phyloP scores from a whole-genome alignment of 768 basidiomycete species.

The Boletus rubroflammeus region DNA sequence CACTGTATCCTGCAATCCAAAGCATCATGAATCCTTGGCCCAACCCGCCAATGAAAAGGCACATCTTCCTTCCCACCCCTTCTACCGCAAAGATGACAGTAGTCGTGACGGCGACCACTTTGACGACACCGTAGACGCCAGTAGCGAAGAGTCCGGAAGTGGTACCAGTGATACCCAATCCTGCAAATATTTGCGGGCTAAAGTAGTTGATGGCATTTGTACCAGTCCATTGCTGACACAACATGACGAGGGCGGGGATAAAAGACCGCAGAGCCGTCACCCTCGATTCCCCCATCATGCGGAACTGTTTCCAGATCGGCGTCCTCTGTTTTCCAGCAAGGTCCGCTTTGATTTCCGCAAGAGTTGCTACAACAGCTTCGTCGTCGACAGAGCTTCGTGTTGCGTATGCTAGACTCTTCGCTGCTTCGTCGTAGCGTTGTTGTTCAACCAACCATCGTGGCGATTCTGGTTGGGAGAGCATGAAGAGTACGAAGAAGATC shows the following conservation, averaged over 20 bases:
- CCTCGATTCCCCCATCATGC: slow-evolving; percentile 43
- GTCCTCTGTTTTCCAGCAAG: slow-evolving; percentile 40
- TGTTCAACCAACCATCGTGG: slow-evolving; percentile 56
- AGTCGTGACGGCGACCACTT: slow-evolving; percentile 41
- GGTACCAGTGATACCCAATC: slow-evolving; percentile 44
- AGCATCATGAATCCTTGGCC: slow-evolving; percentile 43
- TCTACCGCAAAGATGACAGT: slow-evolving; percentile 48
- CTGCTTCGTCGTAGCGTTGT: slow-evolving; percentile 40
- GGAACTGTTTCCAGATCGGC: slow-evolving; percentile 36
- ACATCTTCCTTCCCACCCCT: slow-evolving; percentile 45
- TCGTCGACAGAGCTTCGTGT: slow-evolving; percentile 33
- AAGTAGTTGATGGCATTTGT: slow-evolving; percentile 57
- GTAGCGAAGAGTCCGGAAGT: slow-evolving; percentile 47
- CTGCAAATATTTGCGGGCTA: slow-evolving; percentile 48
- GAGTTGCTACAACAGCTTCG: slow-evolving; percentile 32
- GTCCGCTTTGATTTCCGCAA: slow-evolving; percentile 49
- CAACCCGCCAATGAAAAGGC: slow-evolving; percentile 46
- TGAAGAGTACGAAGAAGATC: slow-evolving; percentile 42
- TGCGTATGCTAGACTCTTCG: slow-evolving; percentile 36
- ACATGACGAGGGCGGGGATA: slow-evolving; percentile 46
- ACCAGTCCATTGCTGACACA: slow-evolving; percentile 49
- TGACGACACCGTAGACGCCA: slow-evolving; percentile 38
- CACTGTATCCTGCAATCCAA: slow-evolving; percentile 36
- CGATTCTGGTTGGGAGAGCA: slow-evolving; percentile 52
- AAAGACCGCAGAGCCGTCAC: slow-evolving; percentile 41